Percentiles rank a stretch among this genome's conserved stretches.
Conservation (phyloP, 176 grass and related monocot species). For the Cymbopogon citratus region DNA sequence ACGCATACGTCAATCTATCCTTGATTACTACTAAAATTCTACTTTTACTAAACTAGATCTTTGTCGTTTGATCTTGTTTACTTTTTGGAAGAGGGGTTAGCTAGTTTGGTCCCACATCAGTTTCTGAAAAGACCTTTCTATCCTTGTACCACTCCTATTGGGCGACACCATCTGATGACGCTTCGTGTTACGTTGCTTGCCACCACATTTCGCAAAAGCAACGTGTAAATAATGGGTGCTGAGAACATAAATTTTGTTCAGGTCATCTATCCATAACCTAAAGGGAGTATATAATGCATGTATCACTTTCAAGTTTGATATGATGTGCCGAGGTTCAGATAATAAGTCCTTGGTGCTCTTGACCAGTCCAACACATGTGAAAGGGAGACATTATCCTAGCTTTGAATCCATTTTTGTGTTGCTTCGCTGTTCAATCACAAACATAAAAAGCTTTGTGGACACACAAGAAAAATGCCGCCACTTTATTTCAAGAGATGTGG, state of each 20-base stretch:
- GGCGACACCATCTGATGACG: not conserved
- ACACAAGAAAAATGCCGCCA: not conserved
- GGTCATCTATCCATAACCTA: slow-evolving; percentile 5
- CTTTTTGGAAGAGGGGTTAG: not conserved
- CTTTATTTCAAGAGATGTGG: not conserved
- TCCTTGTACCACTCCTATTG: not conserved
- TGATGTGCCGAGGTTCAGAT: slow-evolving; percentile 10
- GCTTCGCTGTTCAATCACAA: slow-evolving; percentile 3
- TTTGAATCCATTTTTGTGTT: not conserved
- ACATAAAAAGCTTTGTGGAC: not conserved
- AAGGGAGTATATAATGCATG: not conserved
- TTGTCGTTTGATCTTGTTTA: slow-evolving; percentile 31
- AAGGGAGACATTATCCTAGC: slow-evolving; percentile 13
- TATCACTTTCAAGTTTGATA: slow-evolving; percentile 22
- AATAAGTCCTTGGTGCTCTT: not conserved
- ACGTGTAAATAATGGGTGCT: not conserved
- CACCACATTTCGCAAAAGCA: not conserved
- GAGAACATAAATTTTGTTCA: not conserved
- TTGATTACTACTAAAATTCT: not conserved
- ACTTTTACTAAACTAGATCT: slow-evolving; percentile 9
- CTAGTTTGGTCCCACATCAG: not conserved
- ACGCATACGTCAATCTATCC: not conserved
- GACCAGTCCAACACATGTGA: slow-evolving; percentile 34
- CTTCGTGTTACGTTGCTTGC: not conserved
- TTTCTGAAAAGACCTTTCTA: slow-evolving; percentile 16